Evolutionary conservation across 2,329 filamentous ascomycete species (phyloP), one percentile per base, ranked within the genome.

Genomic region (Atkinsonella hypoxylon): DNA sequence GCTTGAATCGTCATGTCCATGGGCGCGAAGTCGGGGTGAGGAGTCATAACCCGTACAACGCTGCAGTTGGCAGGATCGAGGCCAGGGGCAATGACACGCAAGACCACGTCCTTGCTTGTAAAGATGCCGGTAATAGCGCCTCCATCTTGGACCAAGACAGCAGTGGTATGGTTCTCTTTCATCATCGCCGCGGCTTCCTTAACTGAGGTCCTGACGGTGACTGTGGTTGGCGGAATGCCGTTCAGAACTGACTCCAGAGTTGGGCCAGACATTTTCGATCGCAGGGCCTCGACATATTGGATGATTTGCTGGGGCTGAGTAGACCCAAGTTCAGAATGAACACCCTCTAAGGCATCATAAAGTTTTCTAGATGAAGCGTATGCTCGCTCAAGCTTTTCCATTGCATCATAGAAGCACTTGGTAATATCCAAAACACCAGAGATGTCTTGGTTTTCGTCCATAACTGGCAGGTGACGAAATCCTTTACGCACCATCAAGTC

Each of bases 391-490:
- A 98, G 74, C 75, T 98, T 98, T 75, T 98, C 93, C 93, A 98
- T 98, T 42, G 93, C 93, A 70, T 98, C 93, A 70, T 98, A 98
- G 70, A 98, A 98, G 71, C 93, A 98, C 71, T 97, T 98, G 51
- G 93, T 98, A 61, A 98, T 98, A 69, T 98, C 93, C 50, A 98
- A 75, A 58, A 98, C 90, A 74, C 93, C 93, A 8, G 90, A 95
- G 55, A 98, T 98, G 64, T 98, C 91, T 70, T 98, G 93, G 68
- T 98, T 97, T 74, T 98, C 93, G 69, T 98, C 93, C 93, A 98
- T 98, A 57, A 98, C 93, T 3, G 93, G 93, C 64, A 98, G 70
- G 73, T 98, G 93, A 59, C 93, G 83, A 76, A 98, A 98, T 17
- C 93, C 93, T 72, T 97, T 97, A 60, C 91, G 81, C 51, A 98